phyloP scores from a whole-genome alignment of 164 flowering plant species.

The Stephania cephalantha region DNA sequence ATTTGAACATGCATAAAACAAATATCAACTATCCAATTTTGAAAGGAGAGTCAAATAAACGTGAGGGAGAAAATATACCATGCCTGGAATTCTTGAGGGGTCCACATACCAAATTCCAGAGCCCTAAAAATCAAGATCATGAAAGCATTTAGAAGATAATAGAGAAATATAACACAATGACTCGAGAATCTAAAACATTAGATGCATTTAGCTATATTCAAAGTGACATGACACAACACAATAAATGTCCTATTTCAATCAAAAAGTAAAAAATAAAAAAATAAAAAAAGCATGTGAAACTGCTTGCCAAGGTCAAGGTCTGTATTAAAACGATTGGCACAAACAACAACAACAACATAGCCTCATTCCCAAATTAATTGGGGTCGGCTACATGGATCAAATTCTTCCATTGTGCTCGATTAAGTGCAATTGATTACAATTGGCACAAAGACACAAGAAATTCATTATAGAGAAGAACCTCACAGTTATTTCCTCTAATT shows the following conservation, averaged over 20 bases:
- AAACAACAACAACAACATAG: no score
- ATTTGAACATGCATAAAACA: no score
- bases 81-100: slow-evolving; percentile 41
- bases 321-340: no score
- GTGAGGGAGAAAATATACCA: slow-evolving; percentile 34
- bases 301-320: no score
- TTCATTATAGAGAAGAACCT: neutral
- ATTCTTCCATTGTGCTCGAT: no score
- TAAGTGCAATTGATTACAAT: no score
- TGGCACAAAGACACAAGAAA: no score
- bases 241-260: neutral
- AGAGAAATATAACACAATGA: neutral
- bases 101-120: slow-evolving; percentile 25
- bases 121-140: slow-evolving; percentile 30
- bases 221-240: neutral
- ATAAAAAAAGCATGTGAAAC: no score
- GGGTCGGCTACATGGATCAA: no score
- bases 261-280: no score
- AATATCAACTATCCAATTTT: no score
- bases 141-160: neutral
- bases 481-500: neutral
- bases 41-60: neutral
- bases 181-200: neutral
- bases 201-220: neutral
- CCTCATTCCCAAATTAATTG: no score